These are phyloP conservation scores for Phoenix dactylifera DNA, from an alignment of 176 grass and related monocot species.

Conservation along the genomic window DNA sequence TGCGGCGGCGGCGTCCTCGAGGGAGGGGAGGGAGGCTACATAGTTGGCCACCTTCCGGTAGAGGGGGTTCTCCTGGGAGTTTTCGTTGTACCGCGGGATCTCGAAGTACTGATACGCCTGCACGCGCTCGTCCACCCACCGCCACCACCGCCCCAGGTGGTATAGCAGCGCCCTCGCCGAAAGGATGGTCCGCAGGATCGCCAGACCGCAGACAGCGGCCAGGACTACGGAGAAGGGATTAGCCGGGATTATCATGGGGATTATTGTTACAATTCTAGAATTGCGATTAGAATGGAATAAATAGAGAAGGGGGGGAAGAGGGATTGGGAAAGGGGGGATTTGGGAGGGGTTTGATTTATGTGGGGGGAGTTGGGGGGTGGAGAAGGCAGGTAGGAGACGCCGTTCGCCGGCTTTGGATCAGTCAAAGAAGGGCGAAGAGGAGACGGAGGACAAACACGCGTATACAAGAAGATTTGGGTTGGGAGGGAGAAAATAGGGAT, in stretches of 20 bases:
- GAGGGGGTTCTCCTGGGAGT: conserved; percentile 34
- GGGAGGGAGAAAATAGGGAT: not conserved
- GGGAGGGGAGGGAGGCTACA: conserved; percentile 41
- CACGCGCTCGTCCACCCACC: conserved; percentile 45
- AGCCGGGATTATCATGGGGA: not conserved
- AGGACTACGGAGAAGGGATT: not conserved
- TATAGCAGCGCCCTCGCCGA: conserved; percentile 47
- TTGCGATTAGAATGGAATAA: not conserved
- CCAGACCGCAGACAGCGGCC: conserved; percentile 22
- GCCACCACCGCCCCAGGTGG: conserved; percentile 35
- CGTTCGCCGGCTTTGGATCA: not conserved
- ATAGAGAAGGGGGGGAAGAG: not conserved
- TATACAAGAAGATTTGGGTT: not conserved
- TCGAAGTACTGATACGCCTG: conserved; percentile 72
- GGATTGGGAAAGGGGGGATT: no score
- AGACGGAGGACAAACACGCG: not conserved
- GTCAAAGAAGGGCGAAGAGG: not conserved
- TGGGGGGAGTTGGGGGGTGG: not conserved
- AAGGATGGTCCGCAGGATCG: conserved; percentile 39
- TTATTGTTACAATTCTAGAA: no score
- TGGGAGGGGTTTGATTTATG: no score
- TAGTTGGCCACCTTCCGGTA: conserved; percentile 34
- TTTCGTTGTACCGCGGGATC: conserved; percentile 35
- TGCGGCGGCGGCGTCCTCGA: conserved; percentile 35
- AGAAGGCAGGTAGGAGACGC: not conserved